Evolutionary conservation across 345 rosid genomes (phyloP).

Genomic region (Eucalyptus regnans): DNA sequence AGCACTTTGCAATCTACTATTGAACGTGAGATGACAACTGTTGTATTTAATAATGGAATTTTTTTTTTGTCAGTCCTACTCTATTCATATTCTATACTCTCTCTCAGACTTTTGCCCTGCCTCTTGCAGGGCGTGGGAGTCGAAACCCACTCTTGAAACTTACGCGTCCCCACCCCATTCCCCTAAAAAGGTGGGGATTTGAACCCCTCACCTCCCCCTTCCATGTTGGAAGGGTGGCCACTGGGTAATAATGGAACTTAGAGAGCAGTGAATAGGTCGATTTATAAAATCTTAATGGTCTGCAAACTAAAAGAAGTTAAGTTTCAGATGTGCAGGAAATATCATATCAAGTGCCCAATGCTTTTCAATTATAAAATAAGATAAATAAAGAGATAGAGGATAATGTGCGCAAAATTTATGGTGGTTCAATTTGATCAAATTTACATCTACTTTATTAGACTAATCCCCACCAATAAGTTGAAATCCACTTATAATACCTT

Average conservation of each 20-base stretch:
- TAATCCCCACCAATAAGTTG: neutral
- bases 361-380: neutral
- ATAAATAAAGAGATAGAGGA: neutral
- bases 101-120: too few species aligned
- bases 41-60: neutral
- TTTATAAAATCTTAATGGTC: rapidly evolving
- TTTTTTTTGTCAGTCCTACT: too few species aligned
- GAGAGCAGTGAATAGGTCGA: neutral
- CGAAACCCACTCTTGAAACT: too few species aligned
- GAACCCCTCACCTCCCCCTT: too few species aligned
- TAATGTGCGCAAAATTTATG: too few species aligned
- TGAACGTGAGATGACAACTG: neutral
- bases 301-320: neutral
- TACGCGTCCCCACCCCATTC: too few species aligned
- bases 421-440: neutral
- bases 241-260: neutral
- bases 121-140: too few species aligned
- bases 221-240: too few species aligned
- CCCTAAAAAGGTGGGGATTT: too few species aligned
- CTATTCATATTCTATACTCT: too few species aligned
- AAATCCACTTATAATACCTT: neutral
- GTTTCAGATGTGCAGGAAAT: neutral
- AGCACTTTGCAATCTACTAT: neutral
- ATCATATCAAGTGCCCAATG: neutral
- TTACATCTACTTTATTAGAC: neutral